Conservation (phyloP, 2,329 filamentous ascomycete genomes). For the Pseudogymnoascus sp. region DNA sequence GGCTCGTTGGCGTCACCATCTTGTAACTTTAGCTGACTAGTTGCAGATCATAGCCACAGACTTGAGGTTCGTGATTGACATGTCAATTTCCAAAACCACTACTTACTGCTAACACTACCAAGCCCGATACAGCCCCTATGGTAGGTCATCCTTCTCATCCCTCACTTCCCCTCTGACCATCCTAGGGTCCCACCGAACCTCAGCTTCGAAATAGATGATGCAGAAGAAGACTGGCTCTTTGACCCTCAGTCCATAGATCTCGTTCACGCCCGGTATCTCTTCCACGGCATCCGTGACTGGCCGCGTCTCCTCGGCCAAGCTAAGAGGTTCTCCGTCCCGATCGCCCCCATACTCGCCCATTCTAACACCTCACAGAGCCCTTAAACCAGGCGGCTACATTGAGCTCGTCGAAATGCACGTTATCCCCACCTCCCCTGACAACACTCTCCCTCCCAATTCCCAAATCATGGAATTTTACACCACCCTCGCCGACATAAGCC, state of each 20-base stretch:
- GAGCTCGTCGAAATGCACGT: slow-evolving; percentile 39
- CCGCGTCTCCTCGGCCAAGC: background rate
- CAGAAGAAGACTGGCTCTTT: slow-evolving; percentile 39
- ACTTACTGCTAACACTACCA: background rate
- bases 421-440: slow-evolving; percentile 36
- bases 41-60: background rate
- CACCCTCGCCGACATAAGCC: background rate
- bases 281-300: background rate
- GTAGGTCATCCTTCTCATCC: background rate
- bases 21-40: background rate
- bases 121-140: background rate
- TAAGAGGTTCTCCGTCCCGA: background rate
- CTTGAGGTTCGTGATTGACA: background rate
- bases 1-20: background rate
- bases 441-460: slow-evolving; percentile 25
- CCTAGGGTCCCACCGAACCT: slow-evolving; percentile 40
- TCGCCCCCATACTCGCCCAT: background rate
- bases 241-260: slow-evolving; percentile 39
- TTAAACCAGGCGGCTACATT: slow-evolving; percentile 39
- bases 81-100: background rate
- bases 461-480: slow-evolving; percentile 12
- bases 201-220: slow-evolving; percentile 43
- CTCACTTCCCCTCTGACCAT: background rate
- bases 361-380: slow-evolving; percentile 16
- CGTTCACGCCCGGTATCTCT: slow-evolving; percentile 36